Conservation (phyloP, 2,329 filamentous ascomycete species). For the Colletotrichum sp. region DNA sequence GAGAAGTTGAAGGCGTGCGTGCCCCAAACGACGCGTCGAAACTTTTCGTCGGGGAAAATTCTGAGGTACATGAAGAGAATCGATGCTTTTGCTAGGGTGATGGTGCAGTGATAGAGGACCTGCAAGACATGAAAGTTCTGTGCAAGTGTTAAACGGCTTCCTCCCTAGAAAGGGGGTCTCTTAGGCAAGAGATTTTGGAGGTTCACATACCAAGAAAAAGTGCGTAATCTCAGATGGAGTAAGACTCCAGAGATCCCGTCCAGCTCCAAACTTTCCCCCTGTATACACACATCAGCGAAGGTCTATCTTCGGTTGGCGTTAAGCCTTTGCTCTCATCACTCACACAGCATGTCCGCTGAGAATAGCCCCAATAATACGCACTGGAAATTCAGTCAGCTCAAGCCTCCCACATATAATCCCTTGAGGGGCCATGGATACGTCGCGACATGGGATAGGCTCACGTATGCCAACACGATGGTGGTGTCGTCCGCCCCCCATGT, state of each 20-base stretch:
- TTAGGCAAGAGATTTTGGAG: fast-evolving
- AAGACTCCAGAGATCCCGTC: background rate
- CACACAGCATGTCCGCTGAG: background rate
- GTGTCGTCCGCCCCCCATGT: background rate
- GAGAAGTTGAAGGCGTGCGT: slow-evolving; percentile 9
- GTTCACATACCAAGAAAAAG: background rate
- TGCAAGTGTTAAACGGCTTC: fast-evolving
- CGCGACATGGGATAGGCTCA: background rate
- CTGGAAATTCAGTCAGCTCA: fast-evolving
- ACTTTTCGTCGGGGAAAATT: slow-evolving; percentile 35
- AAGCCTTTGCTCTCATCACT: background rate
- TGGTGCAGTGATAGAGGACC: slow-evolving; percentile 22
- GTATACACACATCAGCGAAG: fast-evolving
- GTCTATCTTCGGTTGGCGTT: fast-evolving
- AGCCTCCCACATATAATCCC: fast-evolving
- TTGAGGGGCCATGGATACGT: fast-evolving
- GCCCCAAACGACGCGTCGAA: slow-evolving; percentile 27
- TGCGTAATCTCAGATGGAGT: background rate
- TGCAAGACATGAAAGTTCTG: background rate
- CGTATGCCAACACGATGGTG: background rate
- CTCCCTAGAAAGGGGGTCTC: too few relatives aligned
- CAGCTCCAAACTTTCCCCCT: background rate
- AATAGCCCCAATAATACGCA: fast-evolving
- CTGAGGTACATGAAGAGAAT: slow-evolving; percentile 40
- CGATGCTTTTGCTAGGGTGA: slow-evolving; percentile 42